Evolutionary conservation across 2,329 filamentous ascomycete species (phyloP).

Genomic region (Eutypella sp.): DNA sequence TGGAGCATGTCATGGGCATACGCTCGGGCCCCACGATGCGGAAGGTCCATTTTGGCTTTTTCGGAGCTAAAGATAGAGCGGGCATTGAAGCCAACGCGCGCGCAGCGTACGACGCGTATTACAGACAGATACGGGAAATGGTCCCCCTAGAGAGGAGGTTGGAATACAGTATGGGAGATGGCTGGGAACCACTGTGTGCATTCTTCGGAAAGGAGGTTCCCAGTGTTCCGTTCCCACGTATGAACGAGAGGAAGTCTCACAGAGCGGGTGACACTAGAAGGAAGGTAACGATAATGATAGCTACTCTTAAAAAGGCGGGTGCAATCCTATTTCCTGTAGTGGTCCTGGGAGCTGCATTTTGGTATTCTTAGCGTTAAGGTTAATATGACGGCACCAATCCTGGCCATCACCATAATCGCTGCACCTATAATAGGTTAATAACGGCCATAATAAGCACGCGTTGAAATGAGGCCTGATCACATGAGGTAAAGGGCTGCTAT

Average conservation of each 20-base stretch:
- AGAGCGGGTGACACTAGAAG: neutral
- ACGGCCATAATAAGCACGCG: too few species aligned
- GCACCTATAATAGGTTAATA: too few species aligned
- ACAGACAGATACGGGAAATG: neutral
- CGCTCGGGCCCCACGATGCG: slow-evolving; percentile 7
- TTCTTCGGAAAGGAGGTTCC: slow-evolving; percentile 11
- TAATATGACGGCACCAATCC: too few species aligned
- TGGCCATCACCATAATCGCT: too few species aligned
- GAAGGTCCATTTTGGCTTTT: slow-evolving; percentile 10
- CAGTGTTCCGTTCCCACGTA: slow-evolving; percentile 6
- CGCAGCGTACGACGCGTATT: slow-evolving; percentile 8
- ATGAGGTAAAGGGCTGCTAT: too few species aligned
- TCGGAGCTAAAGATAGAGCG: slow-evolving; percentile 1
- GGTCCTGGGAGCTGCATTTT: neutral
- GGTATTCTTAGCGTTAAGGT: too few species aligned
- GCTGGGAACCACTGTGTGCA: slow-evolving; percentile 11
- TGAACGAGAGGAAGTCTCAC: slow-evolving; percentile 3
- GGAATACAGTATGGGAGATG: slow-evolving; percentile 10
- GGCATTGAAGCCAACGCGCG: slow-evolving; percentile 7
- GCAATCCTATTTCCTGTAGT: neutral
- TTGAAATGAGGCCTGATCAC: too few species aligned
- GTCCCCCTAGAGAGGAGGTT: slow-evolving; percentile 8
- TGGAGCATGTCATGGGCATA: slow-evolving; percentile 3
- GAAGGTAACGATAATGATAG: neutral
- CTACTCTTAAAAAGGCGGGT: neutral